Evolutionary conservation across 169 alveolate genomes (phyloP).

Genomic region (Cardiosporidium cionae): DNA sequence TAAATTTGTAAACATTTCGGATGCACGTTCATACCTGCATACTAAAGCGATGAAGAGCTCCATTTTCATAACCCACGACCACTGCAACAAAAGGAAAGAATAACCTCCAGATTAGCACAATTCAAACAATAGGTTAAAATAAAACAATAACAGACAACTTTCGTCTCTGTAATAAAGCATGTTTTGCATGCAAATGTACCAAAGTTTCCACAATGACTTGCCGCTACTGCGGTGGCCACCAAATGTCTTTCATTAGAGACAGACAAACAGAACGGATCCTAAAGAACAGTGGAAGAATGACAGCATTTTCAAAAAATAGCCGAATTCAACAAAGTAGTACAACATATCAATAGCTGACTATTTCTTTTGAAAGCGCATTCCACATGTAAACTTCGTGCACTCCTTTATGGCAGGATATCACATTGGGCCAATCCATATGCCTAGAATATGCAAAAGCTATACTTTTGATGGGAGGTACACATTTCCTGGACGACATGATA

Average conservation of each 20-base stretch:
- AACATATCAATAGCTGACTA: background rate
- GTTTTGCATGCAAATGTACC: no score
- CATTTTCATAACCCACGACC: conserved; percentile 69
- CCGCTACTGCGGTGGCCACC: conserved; percentile 48
- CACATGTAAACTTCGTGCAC: conserved; percentile 43
- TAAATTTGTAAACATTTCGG: no score
- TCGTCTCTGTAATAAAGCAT: no score
- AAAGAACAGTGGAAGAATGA: background rate
- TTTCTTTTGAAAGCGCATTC: conserved; percentile 50
- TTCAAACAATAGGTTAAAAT: no score
- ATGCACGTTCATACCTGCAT: no score
- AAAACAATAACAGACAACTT: no score
- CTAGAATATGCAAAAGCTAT: conserved; percentile 36
- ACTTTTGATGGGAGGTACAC: conserved; percentile 28
- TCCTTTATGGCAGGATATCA: conserved; percentile 36
- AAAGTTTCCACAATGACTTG: conserved; percentile 77
- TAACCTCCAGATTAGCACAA: no score
- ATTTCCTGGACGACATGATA: background rate
- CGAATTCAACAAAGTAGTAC: background rate
- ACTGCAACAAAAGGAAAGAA: no score
- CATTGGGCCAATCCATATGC: conserved; percentile 52
- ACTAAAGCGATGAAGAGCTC: conserved; percentile 58
- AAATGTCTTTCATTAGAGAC: background rate
- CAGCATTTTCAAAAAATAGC: background rate
- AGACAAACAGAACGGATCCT: background rate